Evolutionary conservation across 1,284 basidiomycete species (phyloP).

Genomic region (Cryptococcus hybrid): DNA sequence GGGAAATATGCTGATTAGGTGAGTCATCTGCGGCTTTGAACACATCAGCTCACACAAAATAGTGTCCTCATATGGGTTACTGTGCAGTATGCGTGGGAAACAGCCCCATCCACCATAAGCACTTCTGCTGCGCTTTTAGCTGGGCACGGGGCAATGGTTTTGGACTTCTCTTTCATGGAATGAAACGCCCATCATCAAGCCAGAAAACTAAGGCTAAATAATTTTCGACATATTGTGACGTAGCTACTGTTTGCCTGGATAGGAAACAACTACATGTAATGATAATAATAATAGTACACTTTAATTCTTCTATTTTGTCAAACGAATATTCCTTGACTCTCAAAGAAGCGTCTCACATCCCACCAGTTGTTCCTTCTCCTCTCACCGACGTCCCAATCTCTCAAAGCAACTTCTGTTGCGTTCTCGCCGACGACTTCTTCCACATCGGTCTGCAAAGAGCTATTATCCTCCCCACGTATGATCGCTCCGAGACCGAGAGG

Average conservation of each 20-base stretch:
- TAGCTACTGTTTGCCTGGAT: not conserved
- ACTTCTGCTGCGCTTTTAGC: slow-evolving; percentile 66
- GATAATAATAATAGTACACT: not conserved
- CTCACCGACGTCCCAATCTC: slow-evolving; percentile 4
- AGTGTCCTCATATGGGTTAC: slow-evolving; percentile 63
- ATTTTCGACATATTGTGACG: not conserved
- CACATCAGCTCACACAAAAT: slow-evolving; percentile 1
- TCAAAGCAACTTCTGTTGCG: slow-evolving; percentile 9
- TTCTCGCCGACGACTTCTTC: slow-evolving; percentile 6
- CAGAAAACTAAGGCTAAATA: not conserved
- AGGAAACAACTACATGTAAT: not conserved
- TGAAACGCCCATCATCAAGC: not conserved
- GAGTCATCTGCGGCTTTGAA: slow-evolving; percentile 10
- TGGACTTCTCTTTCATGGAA: slow-evolving; percentile 59
- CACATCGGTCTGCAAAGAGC: not conserved
- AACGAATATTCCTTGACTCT: not conserved
- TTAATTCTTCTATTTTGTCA: not conserved
- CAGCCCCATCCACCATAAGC: slow-evolving; percentile 71
- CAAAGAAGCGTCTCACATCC: slow-evolving; percentile 2
- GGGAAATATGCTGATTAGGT: slow-evolving; percentile 22
- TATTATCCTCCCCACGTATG: slow-evolving; percentile 18
- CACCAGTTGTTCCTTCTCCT: slow-evolving; percentile 1
- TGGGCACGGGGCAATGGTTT: slow-evolving; percentile 61
- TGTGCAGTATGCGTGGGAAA: slow-evolving; percentile 85
- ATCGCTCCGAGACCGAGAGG: slow-evolving; percentile 21